Conservation (phyloP, 768 basidiomycete species). For the Leccinum sublutescens region DNA sequence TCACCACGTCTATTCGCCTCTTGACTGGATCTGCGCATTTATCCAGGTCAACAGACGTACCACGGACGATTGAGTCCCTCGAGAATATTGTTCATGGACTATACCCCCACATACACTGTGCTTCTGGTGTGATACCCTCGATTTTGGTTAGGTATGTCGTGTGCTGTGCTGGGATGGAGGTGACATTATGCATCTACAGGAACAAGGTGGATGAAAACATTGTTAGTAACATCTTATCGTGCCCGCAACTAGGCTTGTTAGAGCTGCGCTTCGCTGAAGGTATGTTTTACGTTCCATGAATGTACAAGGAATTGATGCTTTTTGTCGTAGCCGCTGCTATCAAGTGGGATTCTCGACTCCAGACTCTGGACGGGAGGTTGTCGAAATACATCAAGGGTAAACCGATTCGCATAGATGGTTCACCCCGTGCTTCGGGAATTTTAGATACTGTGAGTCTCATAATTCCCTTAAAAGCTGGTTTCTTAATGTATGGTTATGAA, state of each 20-base stretch:
- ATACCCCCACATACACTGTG: conserved; percentile 57
- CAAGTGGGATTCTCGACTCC: conserved; percentile 59
- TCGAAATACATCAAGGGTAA: conserved; percentile 68
- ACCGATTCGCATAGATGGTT: conserved; percentile 71
- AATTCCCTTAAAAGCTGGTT: neutral
- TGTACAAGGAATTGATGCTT: neutral
- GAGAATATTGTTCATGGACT: conserved; percentile 74
- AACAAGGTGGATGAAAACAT: conserved; percentile 72
- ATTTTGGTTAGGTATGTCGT: conserved; percentile 53
- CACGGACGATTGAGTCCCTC: conserved; percentile 72
- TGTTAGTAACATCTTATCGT: conserved; percentile 64
- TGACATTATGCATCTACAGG: conserved; percentile 33
- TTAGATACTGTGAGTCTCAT: conserved; percentile 58
- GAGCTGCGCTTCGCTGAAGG: conserved; percentile 65
- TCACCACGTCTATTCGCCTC: neutral
- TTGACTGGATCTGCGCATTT: neutral
- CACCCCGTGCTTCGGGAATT: conserved; percentile 71
- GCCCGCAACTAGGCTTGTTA: conserved; percentile 63
- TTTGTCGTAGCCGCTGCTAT: conserved; percentile 55
- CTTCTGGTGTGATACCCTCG: conserved; percentile 42
- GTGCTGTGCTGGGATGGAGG: neutral
- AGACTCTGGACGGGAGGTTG: conserved; percentile 60
- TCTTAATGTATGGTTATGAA: neutral
- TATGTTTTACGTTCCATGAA: conserved; percentile 22
- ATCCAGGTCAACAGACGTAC: conserved; percentile 68